Percentiles rank a stretch among this genome's conserved stretches.
Evolutionary conservation across 2,329 filamentous ascomycete genomes (phyloP).

Genomic region (Pestalotiopsis fici): DNA sequence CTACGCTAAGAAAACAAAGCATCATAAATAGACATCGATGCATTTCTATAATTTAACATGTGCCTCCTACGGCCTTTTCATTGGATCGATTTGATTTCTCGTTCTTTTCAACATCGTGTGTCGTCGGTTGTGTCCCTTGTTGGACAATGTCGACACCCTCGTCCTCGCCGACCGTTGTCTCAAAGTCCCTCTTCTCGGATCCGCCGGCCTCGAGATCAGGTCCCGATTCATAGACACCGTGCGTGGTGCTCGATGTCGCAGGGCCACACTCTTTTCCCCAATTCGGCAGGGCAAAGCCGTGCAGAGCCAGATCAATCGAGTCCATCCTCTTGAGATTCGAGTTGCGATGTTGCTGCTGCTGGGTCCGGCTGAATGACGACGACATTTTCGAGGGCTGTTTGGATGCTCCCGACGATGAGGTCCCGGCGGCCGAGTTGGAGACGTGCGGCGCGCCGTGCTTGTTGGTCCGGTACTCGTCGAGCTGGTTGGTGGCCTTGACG

Average conservation of each 20-base stretch:
- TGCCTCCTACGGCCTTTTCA: not conserved
- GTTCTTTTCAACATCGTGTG: not conserved
- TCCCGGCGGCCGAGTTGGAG: not conserved
- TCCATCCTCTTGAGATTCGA: not conserved
- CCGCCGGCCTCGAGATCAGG: not conserved
- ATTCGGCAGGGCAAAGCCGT: not conserved
- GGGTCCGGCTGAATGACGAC: not conserved
- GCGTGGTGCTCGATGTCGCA: not conserved
- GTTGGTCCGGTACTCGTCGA: not conserved
- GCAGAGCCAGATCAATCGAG: not conserved
- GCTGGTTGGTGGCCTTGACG: constrained; percentile 9
- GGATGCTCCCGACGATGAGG: not conserved
- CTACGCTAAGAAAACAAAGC: not conserved
- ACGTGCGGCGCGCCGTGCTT: not conserved
- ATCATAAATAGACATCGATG: not conserved
- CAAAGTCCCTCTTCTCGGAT: not conserved
- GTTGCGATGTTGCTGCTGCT: not conserved
- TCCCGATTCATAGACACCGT: not conserved
- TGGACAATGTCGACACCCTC: not conserved
- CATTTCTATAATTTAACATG: not conserved
- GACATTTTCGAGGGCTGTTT: not conserved
- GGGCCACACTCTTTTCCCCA: not conserved
- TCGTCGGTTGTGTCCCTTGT: not conserved
- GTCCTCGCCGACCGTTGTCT: not conserved
- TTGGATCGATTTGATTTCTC: not conserved